Evolutionary conservation across 208 protist species (phyloP).

Genomic region (Trypanosoma conorhini): DNA sequence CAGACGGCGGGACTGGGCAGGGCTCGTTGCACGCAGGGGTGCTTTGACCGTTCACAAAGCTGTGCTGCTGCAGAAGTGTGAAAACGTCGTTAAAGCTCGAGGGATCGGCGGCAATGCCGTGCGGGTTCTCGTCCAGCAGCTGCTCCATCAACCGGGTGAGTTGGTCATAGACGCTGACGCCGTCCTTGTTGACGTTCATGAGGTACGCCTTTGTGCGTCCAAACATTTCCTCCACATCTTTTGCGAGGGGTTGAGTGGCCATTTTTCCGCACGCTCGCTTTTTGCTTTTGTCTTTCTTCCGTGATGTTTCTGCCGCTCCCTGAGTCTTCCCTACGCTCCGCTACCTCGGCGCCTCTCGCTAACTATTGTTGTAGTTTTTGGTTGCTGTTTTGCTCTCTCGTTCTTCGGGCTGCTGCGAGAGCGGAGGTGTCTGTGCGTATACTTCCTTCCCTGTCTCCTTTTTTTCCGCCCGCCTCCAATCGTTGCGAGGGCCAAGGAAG

Average conservation of each 20-base stretch:
- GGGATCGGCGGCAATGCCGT: conserved; percentile 71
- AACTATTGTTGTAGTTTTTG: no score
- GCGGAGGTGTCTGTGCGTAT: not conserved
- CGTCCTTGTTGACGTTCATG: conserved; percentile 85
- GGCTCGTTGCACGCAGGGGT: conserved; percentile 69
- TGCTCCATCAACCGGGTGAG: conserved; percentile 84
- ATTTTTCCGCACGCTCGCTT: conserved; percentile 17
- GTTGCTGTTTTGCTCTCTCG: no score
- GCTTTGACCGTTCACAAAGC: conserved; percentile 78
- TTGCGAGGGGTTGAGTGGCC: conserved; percentile 26
- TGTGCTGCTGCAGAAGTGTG: conserved; percentile 76
- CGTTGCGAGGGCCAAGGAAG: not conserved
- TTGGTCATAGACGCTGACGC: conserved; percentile 92
- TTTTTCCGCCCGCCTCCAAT: not conserved
- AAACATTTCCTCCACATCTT: conserved; percentile 67
- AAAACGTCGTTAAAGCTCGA: conserved; percentile 76
- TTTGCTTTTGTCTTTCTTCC: not conserved
- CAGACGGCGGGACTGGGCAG: conserved; percentile 53
- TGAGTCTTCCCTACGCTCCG: no score
- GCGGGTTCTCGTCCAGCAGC: conserved; percentile 77
- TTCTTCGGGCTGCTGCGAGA: conserved; percentile 20
- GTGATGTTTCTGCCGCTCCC: no score
- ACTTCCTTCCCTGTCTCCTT: not conserved
- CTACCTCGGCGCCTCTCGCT: no score
- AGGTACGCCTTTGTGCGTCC: conserved; percentile 88